phyloP scores from a whole-genome alignment of 2,329 filamentous ascomycete genomes.

The Blumeriella jaapii region DNA sequence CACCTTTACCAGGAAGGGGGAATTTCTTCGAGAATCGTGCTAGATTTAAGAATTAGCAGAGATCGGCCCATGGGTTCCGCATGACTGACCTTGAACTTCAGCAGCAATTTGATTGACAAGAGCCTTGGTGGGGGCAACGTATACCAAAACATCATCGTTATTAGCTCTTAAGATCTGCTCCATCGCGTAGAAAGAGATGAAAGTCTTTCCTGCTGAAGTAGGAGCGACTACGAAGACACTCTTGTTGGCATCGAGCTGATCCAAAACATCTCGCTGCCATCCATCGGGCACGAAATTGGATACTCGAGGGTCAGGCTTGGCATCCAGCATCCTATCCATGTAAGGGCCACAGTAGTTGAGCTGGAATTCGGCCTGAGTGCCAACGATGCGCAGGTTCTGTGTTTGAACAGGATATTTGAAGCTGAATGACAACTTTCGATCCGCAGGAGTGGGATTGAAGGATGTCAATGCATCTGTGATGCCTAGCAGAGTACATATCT shows the following conservation, averaged over 20 bases:
- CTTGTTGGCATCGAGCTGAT: conserved; percentile 57
- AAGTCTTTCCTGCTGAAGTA: conserved; percentile 71
- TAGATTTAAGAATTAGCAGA: conserved; percentile 8
- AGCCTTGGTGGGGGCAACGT: conserved; percentile 72
- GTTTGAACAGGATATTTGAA: conserved; percentile 30
- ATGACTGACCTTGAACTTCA: conserved; percentile 49
- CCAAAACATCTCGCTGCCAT: conserved; percentile 65
- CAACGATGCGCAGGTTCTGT: conserved; percentile 23
- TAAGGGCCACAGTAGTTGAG: conserved; percentile 59
- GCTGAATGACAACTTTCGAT: conserved; percentile 34
- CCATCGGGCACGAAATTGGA: conserved; percentile 58
- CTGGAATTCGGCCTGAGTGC: conserved; percentile 48
- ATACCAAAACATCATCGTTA: conserved; percentile 62
- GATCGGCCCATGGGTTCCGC: too few relatives aligned
- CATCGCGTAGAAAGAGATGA: conserved; percentile 79
- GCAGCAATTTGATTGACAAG: conserved; percentile 76
- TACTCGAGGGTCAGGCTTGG: conserved; percentile 54
- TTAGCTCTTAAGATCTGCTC: conserved; percentile 57
- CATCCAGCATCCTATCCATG: conserved; percentile 63
- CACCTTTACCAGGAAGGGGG: conserved; percentile 46
- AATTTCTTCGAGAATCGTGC: conserved; percentile 54
- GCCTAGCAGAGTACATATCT: conserved; percentile 25
- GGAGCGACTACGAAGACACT: conserved; percentile 68
- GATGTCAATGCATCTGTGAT: conserved; percentile 26
- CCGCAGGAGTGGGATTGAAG: conserved; percentile 16